These are phyloP conservation scores for Symmetrospora coprosmae DNA, from an alignment of 768 basidiomycete genomes.

Conservation along the genomic window DNA sequence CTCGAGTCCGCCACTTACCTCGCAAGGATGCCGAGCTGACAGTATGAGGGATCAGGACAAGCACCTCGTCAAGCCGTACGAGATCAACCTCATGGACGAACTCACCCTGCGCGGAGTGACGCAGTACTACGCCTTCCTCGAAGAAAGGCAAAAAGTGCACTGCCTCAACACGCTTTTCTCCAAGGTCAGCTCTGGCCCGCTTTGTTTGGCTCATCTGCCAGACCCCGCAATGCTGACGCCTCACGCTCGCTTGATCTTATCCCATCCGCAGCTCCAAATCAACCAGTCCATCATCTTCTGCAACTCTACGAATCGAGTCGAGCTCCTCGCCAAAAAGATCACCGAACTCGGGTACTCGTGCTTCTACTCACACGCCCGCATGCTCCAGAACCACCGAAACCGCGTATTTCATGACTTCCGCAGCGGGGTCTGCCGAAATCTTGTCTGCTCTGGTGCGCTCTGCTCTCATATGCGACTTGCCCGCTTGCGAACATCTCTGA, in stretches of 20 bases:
- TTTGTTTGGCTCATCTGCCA: not conserved
- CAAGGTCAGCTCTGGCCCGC: constrained; percentile 48
- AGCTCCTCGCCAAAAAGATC: constrained; percentile 96
- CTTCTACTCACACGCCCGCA: constrained; percentile 99
- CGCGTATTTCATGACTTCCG: constrained; percentile 99
- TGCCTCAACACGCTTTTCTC: constrained; percentile 99
- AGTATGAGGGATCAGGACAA: constrained; percentile 52
- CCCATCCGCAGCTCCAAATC: constrained; percentile 70
- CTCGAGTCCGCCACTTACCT: too few species aligned
- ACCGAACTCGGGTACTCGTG: constrained; percentile 98
- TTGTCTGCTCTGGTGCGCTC: constrained; percentile 59
- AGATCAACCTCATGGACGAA: constrained; percentile 99
- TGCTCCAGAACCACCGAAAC: constrained; percentile 97
- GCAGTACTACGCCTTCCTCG: constrained; percentile 98
- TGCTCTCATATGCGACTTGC: not conserved
- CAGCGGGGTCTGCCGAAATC: constrained; percentile 92
- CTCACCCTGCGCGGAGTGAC: constrained; percentile 95
- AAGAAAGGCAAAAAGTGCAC: constrained; percentile 98
- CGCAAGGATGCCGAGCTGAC: too few species aligned
- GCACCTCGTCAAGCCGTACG: constrained; percentile 87
- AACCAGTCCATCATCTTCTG: constrained; percentile 99
- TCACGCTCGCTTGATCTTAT: constrained; percentile 48
- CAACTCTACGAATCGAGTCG: constrained; percentile 98
- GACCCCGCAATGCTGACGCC: not conserved
- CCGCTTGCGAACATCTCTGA: not conserved